Evolutionary conservation across 2,329 filamentous ascomycete genomes (phyloP).

Genomic region (Diplocarpon mali): DNA sequence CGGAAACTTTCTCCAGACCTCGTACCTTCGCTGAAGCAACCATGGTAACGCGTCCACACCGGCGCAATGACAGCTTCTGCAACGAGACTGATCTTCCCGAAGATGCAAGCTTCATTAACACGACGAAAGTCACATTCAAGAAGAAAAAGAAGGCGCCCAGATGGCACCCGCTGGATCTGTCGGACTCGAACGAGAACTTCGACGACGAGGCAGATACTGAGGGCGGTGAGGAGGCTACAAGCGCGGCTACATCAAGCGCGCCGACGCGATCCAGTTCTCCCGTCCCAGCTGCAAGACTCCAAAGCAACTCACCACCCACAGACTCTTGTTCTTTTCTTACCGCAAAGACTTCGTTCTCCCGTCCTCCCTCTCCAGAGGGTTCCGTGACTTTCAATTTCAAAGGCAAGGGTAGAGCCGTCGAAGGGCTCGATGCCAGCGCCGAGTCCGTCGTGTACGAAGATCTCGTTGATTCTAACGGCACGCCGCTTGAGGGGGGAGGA

Average conservation of each 20-base stretch:
- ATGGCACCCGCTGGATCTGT: constrained; percentile 4
- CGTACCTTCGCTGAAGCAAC: constrained; percentile 4
- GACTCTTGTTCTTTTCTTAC: background rate
- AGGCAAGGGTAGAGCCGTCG: background rate
- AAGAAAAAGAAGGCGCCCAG: constrained; percentile 2
- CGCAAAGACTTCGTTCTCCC: background rate
- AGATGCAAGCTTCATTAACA: background rate
- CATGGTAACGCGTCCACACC: background rate
- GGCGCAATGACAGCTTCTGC: too few species aligned
- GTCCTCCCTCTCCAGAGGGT: too few species aligned
- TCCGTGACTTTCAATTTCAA: background rate
- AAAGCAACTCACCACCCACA: background rate
- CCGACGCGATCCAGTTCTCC: constrained; percentile 1
- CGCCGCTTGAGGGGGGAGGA: background rate
- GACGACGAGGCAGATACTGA: constrained; percentile 1
- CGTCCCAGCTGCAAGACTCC: background rate
- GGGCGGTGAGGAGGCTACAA: constrained; percentile 1
- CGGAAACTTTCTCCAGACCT: background rate
- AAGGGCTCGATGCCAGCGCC: background rate
- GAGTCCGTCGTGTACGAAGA: background rate
- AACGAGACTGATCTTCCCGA: background rate
- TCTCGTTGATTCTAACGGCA: background rate
- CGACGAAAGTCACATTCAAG: background rate
- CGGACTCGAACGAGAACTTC: background rate
- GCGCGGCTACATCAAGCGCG: constrained; percentile 3